A percentile compares a stretch with the other conserved stretches of the same genome.
Conservation (phyloP, 2,329 filamentous ascomycete species). For the Saccharata proteae region DNA sequence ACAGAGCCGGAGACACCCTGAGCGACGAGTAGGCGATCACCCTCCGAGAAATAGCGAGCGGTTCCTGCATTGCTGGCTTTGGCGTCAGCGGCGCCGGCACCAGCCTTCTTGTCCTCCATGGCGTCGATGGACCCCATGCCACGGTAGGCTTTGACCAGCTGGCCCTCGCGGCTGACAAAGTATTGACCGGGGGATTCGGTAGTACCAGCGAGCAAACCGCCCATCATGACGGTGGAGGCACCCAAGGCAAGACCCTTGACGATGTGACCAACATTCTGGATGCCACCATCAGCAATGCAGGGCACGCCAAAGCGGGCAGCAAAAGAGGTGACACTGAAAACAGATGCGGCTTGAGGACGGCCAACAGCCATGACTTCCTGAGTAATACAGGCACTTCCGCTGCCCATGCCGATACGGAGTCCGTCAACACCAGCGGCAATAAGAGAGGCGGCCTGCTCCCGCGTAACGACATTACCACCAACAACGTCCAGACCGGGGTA, state of each 20-base stretch:
- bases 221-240: constrained; percentile 98
- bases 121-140: constrained; percentile 98
- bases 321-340: constrained; percentile 81
- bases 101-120: constrained; percentile 98
- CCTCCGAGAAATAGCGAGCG: constrained; percentile 96
- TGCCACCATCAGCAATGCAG: constrained; percentile 93
- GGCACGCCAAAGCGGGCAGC: constrained; percentile 90
- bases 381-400: constrained; percentile 94
- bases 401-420: constrained; percentile 97
- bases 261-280: constrained; percentile 97
- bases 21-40: constrained; percentile 84
- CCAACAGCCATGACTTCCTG: constrained; percentile 99
- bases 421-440: constrained; percentile 94
- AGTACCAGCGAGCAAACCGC: constrained; percentile 89
- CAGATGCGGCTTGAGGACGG: constrained; percentile 85
- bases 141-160: constrained; percentile 97
- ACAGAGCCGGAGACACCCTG: constrained; percentile 89
- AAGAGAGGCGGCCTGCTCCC: constrained; percentile 83
- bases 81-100: constrained; percentile 55
- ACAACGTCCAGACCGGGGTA: constrained; percentile 86
- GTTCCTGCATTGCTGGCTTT: constrained; percentile 82
- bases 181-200: constrained; percentile 96
- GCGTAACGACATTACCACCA: constrained; percentile 94
- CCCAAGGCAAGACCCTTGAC: constrained; percentile 95
- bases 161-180: constrained; percentile 89